These are phyloP conservation scores for Ananas comosus DNA, from an alignment of 176 grass and related monocot species.

Conservation along the genomic window DNA sequence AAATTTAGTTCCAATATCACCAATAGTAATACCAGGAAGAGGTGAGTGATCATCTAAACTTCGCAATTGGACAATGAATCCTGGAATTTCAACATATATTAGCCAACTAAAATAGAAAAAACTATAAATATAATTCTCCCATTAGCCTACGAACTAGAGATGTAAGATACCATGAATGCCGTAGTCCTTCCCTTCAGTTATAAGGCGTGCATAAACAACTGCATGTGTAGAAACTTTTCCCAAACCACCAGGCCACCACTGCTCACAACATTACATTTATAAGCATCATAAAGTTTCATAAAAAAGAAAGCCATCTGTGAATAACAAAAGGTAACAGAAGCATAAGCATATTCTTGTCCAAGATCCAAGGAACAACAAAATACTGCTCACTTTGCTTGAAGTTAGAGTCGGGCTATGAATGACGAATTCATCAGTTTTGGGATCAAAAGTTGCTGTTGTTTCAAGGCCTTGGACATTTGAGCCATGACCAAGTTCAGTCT, in stretches of 20 bases:
- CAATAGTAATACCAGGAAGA: constrained; percentile 75
- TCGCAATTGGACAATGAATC: constrained; percentile 91
- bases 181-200: constrained; percentile 84
- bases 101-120: background rate
- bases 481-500: constrained; percentile 96
- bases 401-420: constrained; percentile 94
- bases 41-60: constrained; percentile 93
- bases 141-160: constrained; percentile 4
- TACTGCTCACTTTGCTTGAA: constrained; percentile 73
- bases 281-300: background rate
- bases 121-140: background rate
- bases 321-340: background rate
- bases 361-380: background rate
- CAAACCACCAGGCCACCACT: constrained; percentile 99
- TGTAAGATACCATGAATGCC: constrained; percentile 67
- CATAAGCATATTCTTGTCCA: constrained; percentile 5
- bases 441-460: constrained; percentile 95
- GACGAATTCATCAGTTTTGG: constrained; percentile 76
- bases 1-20: constrained; percentile 97
- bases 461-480: constrained; percentile 99
- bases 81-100: constrained; percentile 31
- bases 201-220: constrained; percentile 79
- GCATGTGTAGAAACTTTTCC: constrained; percentile 96
- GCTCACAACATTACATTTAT: constrained; percentile 10
- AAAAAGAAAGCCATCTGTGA: background rate